Percentiles rank a stretch among this genome's conserved stretches.
phyloP scores from a whole-genome alignment of 2,329 filamentous ascomycete species.

The Acrodontium crateriforme region DNA sequence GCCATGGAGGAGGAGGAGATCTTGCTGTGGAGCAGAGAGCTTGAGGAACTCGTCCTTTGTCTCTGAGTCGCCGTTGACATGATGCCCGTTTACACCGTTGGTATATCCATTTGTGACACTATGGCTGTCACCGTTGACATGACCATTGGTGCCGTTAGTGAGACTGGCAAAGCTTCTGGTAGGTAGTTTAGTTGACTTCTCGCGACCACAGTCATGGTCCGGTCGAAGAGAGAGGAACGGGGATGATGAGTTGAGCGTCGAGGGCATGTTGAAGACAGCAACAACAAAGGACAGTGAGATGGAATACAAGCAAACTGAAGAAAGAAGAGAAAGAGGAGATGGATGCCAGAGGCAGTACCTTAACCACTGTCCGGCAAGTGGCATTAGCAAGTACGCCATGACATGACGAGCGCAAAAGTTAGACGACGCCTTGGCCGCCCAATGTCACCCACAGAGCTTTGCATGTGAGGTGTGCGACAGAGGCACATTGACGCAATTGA shows the following conservation, averaged over 20 bases:
- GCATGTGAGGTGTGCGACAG: too few species aligned
- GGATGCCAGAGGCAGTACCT: not conserved
- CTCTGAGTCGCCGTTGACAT: slow-evolving; percentile 2
- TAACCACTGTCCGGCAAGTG: too few species aligned
- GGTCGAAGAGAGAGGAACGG: slow-evolving; percentile 16
- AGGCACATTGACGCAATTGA: too few species aligned
- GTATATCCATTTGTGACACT: slow-evolving; percentile 5
- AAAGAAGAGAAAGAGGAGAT: not conserved
- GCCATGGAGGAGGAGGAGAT: slow-evolving; percentile 22
- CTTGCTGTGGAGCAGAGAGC: slow-evolving; percentile 19
- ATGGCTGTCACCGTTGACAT: slow-evolving; percentile 2
- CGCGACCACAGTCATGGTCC: slow-evolving; percentile 14
- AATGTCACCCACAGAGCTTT: too few species aligned
- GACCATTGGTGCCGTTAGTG: slow-evolving; percentile 5
- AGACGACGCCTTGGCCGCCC: too few species aligned
- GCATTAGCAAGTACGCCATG: too few species aligned
- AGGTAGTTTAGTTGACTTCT: not conserved
- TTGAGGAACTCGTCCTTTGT: slow-evolving; percentile 18
- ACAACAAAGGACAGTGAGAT: not conserved
- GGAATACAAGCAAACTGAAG: not conserved
- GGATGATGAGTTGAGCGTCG: slow-evolving; percentile 1
- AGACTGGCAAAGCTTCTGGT: slow-evolving; percentile 2
- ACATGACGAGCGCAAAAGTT: too few species aligned
- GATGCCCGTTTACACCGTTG: slow-evolving; percentile 1
- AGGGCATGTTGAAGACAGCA: not conserved